phyloP scores from a whole-genome alignment of 1,284 basidiomycete species.

The Entoloma clypeatum region DNA sequence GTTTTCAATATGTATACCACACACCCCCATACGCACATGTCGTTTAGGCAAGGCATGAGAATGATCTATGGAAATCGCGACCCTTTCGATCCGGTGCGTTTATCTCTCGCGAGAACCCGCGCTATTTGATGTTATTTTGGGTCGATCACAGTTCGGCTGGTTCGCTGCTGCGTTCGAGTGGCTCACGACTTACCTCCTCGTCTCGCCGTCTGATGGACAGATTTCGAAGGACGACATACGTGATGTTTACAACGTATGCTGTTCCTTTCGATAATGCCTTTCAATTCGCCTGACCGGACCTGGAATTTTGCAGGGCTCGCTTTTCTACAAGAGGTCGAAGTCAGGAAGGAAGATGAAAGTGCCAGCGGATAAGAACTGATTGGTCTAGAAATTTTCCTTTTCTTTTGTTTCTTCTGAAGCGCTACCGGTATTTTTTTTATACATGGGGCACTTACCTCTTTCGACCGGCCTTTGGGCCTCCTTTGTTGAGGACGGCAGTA shows the following conservation, averaged over 20 bases:
- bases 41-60: constrained; percentile 30
- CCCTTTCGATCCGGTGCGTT: constrained; percentile 32
- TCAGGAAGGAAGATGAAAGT: too few relatives aligned
- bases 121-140: not conserved
- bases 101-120: not conserved
- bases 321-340: constrained; percentile 32
- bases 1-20: constrained; percentile 37
- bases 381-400: too few relatives aligned
- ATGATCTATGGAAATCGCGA: constrained; percentile 39
- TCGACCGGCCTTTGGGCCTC: too few relatives aligned
- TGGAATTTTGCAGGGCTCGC: constrained; percentile 24
- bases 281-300: not conserved
- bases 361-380: too few relatives aligned
- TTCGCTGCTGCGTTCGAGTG: constrained; percentile 37
- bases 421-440: too few relatives aligned
- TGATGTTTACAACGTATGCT: constrained; percentile 40
- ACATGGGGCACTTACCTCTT: too few relatives aligned
- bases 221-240: constrained; percentile 48
- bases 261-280: not conserved
- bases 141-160: constrained; percentile 35
- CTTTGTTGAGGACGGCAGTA: too few relatives aligned
- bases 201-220: constrained; percentile 45
- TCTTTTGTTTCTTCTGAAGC: too few relatives aligned
- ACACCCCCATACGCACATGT: constrained; percentile 34
- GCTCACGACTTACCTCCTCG: constrained; percentile 43